phyloP scores from a whole-genome alignment of 345 rosid species.

The Hypericum androsaemum region DNA sequence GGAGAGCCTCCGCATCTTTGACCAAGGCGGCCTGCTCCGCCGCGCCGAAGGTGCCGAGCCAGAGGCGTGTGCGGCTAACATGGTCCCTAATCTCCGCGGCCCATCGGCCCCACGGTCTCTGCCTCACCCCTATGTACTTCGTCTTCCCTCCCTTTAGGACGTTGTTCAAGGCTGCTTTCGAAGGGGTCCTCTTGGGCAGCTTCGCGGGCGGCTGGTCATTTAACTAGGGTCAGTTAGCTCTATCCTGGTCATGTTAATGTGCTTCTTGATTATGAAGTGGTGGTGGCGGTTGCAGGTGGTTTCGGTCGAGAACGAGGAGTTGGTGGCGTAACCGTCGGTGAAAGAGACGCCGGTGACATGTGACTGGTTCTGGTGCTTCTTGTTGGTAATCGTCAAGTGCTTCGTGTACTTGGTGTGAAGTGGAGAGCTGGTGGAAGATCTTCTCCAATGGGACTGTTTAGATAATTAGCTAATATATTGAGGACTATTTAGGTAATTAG shows the following conservation, averaged over 20 bases:
- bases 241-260: slow-evolving; percentile 45
- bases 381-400: slow-evolving; percentile 30
- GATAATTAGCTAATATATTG: too few relatives aligned
- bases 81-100: slow-evolving; percentile 89
- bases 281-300: slow-evolving; percentile 2
- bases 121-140: slow-evolving; percentile 60
- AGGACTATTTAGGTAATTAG: too few relatives aligned
- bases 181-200: neutral
- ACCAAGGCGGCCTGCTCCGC: slow-evolving; percentile 75
- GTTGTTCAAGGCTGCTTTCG: neutral
- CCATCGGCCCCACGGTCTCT: slow-evolving; percentile 68
- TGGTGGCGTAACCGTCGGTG: slow-evolving; percentile 62
- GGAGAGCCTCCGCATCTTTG: slow-evolving; percentile 60
- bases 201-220: too few relatives aligned
- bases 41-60: slow-evolving; percentile 62
- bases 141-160: slow-evolving; percentile 9
- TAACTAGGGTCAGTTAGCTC: too few relatives aligned
- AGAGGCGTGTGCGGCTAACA: slow-evolving; percentile 26
- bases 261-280: slow-evolving; percentile 35
- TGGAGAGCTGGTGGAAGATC: slow-evolving; percentile 8
- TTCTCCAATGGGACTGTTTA: too few relatives aligned
- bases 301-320: slow-evolving; percentile 47
- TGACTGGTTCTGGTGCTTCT: slow-evolving; percentile 1
- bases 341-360: slow-evolving; percentile 43
- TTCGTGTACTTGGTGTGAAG: slow-evolving; percentile 28